phyloP scores from a whole-genome alignment of 805 yeast species.

The Millerago galiae region DNA sequence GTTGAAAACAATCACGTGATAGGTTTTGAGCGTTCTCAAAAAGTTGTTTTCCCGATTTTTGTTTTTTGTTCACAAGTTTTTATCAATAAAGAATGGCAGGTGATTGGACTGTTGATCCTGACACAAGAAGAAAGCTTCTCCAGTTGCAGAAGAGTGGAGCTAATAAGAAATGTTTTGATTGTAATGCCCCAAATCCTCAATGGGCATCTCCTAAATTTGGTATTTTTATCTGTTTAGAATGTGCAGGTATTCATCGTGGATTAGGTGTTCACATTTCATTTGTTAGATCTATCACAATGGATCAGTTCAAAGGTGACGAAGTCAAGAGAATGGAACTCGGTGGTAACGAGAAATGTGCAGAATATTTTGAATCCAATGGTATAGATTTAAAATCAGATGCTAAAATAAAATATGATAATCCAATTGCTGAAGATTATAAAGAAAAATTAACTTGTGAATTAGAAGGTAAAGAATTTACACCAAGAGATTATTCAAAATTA shows the following conservation, averaged over 20 bases:
- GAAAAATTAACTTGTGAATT: conserved; percentile 67
- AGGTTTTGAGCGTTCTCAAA: not conserved
- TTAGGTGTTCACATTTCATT: conserved; percentile 95
- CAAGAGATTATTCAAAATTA: conserved; percentile 49
- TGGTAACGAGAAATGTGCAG: conserved; percentile 73
- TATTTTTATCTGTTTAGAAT: conserved; percentile 91
- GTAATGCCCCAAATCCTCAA: conserved; percentile 94
- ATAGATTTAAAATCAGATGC: conserved; percentile 59
- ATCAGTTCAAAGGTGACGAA: conserved; percentile 94
- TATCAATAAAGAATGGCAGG: conserved; percentile 23
- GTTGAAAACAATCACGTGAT: not conserved
- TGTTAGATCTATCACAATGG: conserved; percentile 97
- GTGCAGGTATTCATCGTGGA: conserved; percentile 96
- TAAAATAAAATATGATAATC: conserved; percentile 74
- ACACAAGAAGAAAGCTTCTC: conserved; percentile 71
- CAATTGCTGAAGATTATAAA: conserved; percentile 92
- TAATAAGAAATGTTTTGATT: conserved; percentile 89
- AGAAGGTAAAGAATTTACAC: conserved; percentile 59
- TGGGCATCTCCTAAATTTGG: conserved; percentile 99
- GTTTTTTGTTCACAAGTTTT: not conserved
- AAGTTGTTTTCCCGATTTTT: not conserved
- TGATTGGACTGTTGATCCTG: conserved; percentile 90
- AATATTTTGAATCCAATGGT: conserved; percentile 68
- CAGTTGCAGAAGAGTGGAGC: conserved; percentile 76
- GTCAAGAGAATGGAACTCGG: conserved; percentile 87